Conservation (phyloP, 306 rosid species). For the Sphenostylis stenocarpa region DNA sequence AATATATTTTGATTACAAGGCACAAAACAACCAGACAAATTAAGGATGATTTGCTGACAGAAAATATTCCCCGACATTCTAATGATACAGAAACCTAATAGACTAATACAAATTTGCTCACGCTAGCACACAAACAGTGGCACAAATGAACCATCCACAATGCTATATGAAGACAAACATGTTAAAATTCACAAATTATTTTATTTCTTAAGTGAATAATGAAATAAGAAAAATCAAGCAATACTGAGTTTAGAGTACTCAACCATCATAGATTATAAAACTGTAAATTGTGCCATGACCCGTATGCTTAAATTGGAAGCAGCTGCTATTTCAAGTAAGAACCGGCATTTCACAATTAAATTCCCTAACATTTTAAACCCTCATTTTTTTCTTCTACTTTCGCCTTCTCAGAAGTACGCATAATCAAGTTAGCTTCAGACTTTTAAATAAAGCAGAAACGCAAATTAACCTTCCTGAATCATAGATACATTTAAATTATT, state of each 20-base stretch:
- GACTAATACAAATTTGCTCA: neutral
- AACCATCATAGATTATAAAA: conserved; percentile 4
- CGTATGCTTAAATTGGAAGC: conserved; percentile 6
- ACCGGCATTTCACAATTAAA: conserved; percentile 13
- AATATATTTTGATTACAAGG: neutral
- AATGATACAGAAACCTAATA: conserved; percentile 13
- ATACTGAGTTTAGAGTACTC: neutral
- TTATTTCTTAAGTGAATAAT: neutral
- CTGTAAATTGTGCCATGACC: neutral
- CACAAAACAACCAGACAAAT: conserved; percentile 14
- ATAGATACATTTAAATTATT: conserved; percentile 8
- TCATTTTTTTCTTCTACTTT: conserved; percentile 14
- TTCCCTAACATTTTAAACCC: neutral
- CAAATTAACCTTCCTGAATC: neutral
- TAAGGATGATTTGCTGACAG: conserved; percentile 9
- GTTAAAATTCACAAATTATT: neutral
- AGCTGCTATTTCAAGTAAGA: neutral
- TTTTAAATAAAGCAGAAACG: conserved; percentile 23
- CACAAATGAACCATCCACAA: conserved; percentile 1
- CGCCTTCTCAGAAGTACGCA: conserved; percentile 21
- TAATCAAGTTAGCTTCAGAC: conserved; percentile 22
- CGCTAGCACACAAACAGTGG: neutral
- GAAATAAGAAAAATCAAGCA: conserved; percentile 4
- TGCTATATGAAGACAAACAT: conserved; percentile 23
- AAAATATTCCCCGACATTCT: neutral